Evolutionary conservation across 129 eudicot genomes (phyloP), one percentile per base, ranked within the genome.

Genomic region (Chrysanthemum seticuspe): DNA sequence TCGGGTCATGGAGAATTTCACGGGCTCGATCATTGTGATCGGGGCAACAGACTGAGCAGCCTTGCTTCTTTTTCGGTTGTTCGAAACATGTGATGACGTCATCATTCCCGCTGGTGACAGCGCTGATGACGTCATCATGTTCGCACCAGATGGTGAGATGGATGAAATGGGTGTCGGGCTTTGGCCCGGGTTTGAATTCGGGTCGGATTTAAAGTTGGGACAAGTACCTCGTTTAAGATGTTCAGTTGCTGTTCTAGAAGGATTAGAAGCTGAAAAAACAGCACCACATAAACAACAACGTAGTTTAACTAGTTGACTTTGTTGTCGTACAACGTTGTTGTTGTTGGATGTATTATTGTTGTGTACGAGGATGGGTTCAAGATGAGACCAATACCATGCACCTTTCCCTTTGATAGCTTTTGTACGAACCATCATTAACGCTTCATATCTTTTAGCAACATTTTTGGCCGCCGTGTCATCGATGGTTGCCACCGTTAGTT

Each of bases 381-480:
- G 69, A 77, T 92, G 98, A 3, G 88, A 76, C 98, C 98, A 92
- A 70, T 92, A 92, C 98, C 98, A 92, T n/a, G 96, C 95, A 53
- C 98, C 98, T 85, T 92, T 92, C 1, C 98, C 98, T 55, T 80
- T 87, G 0, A 92, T 76, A 6, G 98, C 98, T 61, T 92, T 92
- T 7, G 85, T 87, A 73, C 96, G 87, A 23, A 92, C 92, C 88
- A 82, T 92, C 57, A 85, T 59, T 1, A 92, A 50, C 54, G 95
- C 91, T 54, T 87, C 96, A 48, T 79, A 92, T 45, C 98, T 73
- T 82, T 92, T 92, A 31, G 84, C 85, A 1, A 79, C 88, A 15
- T 70, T 79, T 77, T 89, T 89, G 9, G 85, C 98, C 21, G 89
- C 81, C n/a, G 66, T 56, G 54, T 78, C 84, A 19, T 87, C 95